Evolutionary conservation across 2,329 filamentous ascomycete genomes (phyloP).

Genomic region (Sporothrix brunneoviolacea): DNA sequence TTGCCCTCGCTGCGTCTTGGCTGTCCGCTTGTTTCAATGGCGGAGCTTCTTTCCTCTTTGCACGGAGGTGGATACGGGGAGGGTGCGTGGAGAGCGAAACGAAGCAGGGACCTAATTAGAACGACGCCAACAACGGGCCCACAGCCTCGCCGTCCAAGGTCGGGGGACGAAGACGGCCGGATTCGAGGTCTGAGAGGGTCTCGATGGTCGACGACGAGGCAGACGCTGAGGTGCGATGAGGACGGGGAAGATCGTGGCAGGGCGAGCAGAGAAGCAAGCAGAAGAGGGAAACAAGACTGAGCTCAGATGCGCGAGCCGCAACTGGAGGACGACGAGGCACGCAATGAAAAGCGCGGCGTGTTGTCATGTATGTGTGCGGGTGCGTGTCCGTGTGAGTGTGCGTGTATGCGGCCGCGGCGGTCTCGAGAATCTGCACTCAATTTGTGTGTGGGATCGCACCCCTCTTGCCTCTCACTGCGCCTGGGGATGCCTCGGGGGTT

Average conservation of each 20-base stretch:
- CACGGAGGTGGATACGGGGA: constrained; percentile 1
- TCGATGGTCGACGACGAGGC: too few species aligned
- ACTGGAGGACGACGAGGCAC: constrained; percentile 9
- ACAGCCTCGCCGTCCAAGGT: not conserved
- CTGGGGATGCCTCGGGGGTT: too few species aligned
- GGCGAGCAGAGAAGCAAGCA: not conserved
- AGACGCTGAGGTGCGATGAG: too few species aligned
- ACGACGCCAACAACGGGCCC: not conserved
- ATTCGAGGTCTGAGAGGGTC: not conserved
- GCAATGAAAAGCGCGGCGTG: not conserved
- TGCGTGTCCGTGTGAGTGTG: not conserved
- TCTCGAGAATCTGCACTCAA: too few species aligned
- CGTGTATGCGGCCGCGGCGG: not conserved
- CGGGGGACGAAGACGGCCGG: not conserved
- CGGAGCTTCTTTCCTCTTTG: constrained; percentile 1
- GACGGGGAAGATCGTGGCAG: not conserved
- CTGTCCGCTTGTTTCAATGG: not conserved
- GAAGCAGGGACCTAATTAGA: not conserved
- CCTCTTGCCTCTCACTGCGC: too few species aligned
- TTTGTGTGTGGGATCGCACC: too few species aligned
- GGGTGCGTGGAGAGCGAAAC: not conserved
- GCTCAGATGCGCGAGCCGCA: not conserved
- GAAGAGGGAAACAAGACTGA: not conserved
- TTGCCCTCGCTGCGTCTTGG: not conserved
- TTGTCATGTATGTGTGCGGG: not conserved